Evolutionary conservation across 768 basidiomycete genomes (phyloP), one percentile per base, ranked within the genome.

Genomic region (Cyathus striatus): DNA sequence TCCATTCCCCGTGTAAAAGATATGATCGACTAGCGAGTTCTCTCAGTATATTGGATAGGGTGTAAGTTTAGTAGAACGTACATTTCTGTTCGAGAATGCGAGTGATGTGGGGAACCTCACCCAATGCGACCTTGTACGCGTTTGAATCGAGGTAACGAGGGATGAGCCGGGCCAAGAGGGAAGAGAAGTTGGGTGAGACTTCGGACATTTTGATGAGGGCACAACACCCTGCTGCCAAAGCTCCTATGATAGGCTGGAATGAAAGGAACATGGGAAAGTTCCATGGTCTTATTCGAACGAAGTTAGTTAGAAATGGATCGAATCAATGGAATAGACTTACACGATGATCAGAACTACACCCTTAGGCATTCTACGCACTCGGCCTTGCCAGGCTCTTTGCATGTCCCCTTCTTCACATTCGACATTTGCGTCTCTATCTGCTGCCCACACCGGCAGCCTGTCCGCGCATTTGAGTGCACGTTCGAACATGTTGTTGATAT

Each of bases 171-270:
- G 76, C 70, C 2, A 89, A 48, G 3, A 85, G 68, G 3, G 61
- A 51, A 0, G 78, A 69, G 44, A 65, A 68, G 32, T 69, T 59
- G 0, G 82, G 75, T 0, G 68, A 57, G 37, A 78, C 54, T 53
- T 90, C 88, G 6, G 85, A 86, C 0, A 75, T 73, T 54, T 90
- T 89, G 52, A 88, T 36, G 6, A 79, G 69, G 0, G 71, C 74
- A n/a, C 79, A 71, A 51, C 82, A 85, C 0, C 87, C 88, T 1
- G 86, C 85, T 0, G 84, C 70, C 38, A 90, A 83, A 1, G 87
- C 87, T 3, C 86, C 86, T 39, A 75, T 67, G 17, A 83, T 61
- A 3, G 85, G 83, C 27, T 73, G 72, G 5, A 85, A 56, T 54
- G 61, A 66, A 23, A 83, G 68, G 7, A 77, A 61, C 40, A 79